Conservation (phyloP, 129 eudicot species). For the Calendula officinalis region DNA sequence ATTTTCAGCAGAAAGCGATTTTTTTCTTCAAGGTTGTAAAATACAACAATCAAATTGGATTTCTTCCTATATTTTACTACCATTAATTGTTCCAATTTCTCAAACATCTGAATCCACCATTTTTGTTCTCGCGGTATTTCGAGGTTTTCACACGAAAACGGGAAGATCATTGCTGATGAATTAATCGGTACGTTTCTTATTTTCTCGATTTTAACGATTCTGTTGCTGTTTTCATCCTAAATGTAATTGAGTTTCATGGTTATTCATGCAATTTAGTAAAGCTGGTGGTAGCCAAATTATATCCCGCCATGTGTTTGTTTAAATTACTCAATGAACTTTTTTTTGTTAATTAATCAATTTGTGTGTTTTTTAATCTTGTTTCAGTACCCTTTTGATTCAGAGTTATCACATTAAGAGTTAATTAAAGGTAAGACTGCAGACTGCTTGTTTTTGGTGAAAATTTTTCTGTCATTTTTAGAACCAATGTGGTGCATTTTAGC, state of each 20-base stretch:
- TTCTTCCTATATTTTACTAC: not conserved
- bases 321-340: slow-evolving; percentile 13
- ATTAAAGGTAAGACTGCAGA: slow-evolving; percentile 1
- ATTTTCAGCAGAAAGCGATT: slow-evolving; percentile 2
- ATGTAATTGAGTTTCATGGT: not conserved
- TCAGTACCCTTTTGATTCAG: slow-evolving; percentile 1
- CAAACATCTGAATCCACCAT: not conserved
- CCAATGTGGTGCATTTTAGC: slow-evolving; percentile 8
- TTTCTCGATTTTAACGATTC: not conserved
- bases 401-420: not conserved
- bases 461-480: slow-evolving; percentile 8
- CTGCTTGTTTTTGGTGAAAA: not conserved
- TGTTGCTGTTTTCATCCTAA: not conserved
- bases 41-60: not conserved
- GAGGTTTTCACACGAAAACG: not conserved
- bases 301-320: slow-evolving; percentile 14
- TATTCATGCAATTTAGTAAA: slow-evolving; percentile 11
- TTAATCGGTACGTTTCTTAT: slow-evolving; percentile 18
- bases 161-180: not conserved
- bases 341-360: slow-evolving; percentile 4
- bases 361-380: slow-evolving; percentile 15
- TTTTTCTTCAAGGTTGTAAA: slow-evolving; percentile 7
- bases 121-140: not conserved
- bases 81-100: not conserved
- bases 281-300: slow-evolving; percentile 1